Evolutionary conservation across 148 eudicot species (phyloP), one percentile per base, ranked within the genome.

Genomic region (Amaranthus palmeri): DNA sequence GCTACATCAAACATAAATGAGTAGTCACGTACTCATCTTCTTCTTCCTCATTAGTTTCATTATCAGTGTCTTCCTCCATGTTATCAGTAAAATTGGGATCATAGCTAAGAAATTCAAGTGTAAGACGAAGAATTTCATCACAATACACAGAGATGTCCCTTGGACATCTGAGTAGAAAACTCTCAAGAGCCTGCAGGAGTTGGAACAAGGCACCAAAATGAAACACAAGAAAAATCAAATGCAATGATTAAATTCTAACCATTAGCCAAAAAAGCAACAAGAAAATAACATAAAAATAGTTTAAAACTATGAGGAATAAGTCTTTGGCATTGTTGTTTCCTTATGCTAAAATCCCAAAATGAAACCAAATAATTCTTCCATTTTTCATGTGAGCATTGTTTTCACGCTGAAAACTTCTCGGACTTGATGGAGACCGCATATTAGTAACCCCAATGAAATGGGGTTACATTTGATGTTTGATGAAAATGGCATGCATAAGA

Each of bases 41-140:
- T 17, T 91, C 97, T 58, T 89, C 99, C 72, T 77, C 99, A 46
- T 74, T 77, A 82, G 78, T 79, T 74, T 89, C 97, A 65, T 88
- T 85, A 72, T 95, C 92, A 44, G 85, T 83, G 81, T 95, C 99
- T 83, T 95, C 99, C 76, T 95, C 99, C 99, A 91, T 95, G 87
- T 85, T 79, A 82, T 95, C 99, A 53, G 99, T 91, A 81, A 95
- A 91, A 78, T 95, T 95, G 54, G 99, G 99, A 80, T 95, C 99
- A 80, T 95, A 90, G 76, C 99, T 91, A 74, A 95, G 89, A 80
- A 79, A 95, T 79, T 91, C 97, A 78, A 95, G 79, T 49, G 88
- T 82, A 67, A 95, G 93, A 81, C 88, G 86, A 78, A 91, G 87
- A 73, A 95, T 87, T 79, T 88, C 70, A 50, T 91, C 83, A 70